These are phyloP conservation scores for Actinidia chinensis DNA, from an alignment of 179 eudicot species.

Conservation along the genomic window DNA sequence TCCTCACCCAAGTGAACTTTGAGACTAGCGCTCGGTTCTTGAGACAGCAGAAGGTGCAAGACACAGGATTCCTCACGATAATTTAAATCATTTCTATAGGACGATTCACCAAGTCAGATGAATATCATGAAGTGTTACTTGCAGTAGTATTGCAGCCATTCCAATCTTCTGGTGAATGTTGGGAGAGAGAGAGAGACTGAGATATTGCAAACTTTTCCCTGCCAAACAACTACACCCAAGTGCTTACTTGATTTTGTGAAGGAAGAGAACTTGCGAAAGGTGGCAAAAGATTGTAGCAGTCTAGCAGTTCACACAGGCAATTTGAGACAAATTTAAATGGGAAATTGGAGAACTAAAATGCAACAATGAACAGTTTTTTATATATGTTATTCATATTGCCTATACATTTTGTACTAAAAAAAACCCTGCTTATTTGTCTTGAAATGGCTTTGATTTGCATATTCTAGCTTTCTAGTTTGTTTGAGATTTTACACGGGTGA, in stretches of 20 bases:
- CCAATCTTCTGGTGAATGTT: slow-evolving; percentile 62
- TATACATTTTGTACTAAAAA: too few relatives aligned
- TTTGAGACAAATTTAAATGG: slow-evolving; percentile 83
- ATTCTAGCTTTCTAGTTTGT: not conserved
- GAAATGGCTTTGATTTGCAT: not conserved
- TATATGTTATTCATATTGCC: not conserved
- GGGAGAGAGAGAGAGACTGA: slow-evolving; percentile 78
- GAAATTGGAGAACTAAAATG: slow-evolving; percentile 83
- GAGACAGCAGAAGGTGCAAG: slow-evolving; percentile 89
- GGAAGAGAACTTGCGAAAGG: slow-evolving; percentile 77
- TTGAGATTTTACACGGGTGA: not conserved
- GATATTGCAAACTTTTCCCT: slow-evolving; percentile 65
- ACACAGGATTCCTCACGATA: slow-evolving; percentile 83
- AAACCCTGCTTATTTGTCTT: slow-evolving; percentile 8
- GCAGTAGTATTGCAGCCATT: slow-evolving; percentile 68
- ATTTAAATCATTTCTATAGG: slow-evolving; percentile 70
- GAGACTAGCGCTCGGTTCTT: slow-evolving; percentile 62
- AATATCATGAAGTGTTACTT: slow-evolving; percentile 76
- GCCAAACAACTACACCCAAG: slow-evolving; percentile 60
- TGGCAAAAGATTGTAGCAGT: slow-evolving; percentile 61
- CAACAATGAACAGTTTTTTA: slow-evolving; percentile 77
- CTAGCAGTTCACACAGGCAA: slow-evolving; percentile 59
- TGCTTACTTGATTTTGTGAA: slow-evolving; percentile 91
- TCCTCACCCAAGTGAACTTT: slow-evolving; percentile 46
- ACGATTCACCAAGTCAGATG: slow-evolving; percentile 63